Conservation (phyloP, 2,329 filamentous ascomycete genomes). For the Nothophoma quercina region DNA sequence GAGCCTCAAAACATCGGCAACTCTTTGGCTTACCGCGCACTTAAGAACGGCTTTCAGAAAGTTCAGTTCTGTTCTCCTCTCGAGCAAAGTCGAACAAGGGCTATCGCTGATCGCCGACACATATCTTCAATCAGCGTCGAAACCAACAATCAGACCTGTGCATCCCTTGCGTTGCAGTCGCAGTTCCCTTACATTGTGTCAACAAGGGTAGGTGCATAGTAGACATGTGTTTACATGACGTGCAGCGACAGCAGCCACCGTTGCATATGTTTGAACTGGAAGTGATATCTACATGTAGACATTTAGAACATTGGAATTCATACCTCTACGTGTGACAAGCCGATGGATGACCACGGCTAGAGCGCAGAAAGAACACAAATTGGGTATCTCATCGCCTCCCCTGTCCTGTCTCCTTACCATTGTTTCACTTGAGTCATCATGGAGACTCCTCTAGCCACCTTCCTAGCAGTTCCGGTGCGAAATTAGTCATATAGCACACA, state of each 20-base stretch:
- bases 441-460: background rate
- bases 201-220: conserved; percentile 1
- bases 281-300: too few relatives aligned
- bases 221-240: conserved; percentile 2
- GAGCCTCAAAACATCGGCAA: background rate
- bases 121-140: background rate
- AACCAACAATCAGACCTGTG: background rate
- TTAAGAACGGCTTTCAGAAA: too few relatives aligned
- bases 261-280: too few relatives aligned
- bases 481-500: conserved; percentile 29
- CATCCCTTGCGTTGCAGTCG: background rate
- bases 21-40: too few relatives aligned
- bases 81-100: too few relatives aligned
- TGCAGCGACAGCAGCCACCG: too few relatives aligned
- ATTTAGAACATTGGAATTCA: too few relatives aligned
- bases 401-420: background rate
- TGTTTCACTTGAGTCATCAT: background rate
- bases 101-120: conserved; percentile 1
- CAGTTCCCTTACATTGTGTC: background rate
- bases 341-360: too few relatives aligned
- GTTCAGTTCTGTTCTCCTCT: too few relatives aligned
- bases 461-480: conserved; percentile 28
- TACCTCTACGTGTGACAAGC: too few relatives aligned
- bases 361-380: background rate
- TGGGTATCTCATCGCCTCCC: background rate